These are phyloP conservation scores for Hyphodiscus hymeniophilus DNA, from an alignment of 495 filamentous ascomycete genomes.

Conservation along the genomic window DNA sequence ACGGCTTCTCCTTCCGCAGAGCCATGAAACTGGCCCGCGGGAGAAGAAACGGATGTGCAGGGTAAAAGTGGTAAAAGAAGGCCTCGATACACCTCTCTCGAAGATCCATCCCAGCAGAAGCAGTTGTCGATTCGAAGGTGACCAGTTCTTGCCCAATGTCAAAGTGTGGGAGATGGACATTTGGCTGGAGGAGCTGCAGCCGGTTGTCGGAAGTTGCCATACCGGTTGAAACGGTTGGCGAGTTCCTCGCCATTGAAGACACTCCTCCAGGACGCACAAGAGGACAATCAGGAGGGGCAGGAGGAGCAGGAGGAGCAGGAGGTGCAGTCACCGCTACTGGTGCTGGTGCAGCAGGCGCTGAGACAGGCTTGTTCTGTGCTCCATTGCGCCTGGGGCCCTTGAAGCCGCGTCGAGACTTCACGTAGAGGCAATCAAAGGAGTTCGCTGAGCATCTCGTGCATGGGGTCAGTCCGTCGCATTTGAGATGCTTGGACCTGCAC, in stretches of 20 bases:
- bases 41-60: conserved; percentile 58
- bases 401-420: conserved; percentile 19
- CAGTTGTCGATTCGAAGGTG: conserved; percentile 14
- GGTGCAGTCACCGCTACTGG: neutral
- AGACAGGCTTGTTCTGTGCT: conserved; percentile 6
- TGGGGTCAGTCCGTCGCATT: conserved; percentile 21
- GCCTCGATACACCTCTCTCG: conserved; percentile 40
- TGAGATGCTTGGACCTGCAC: conserved; percentile 22
- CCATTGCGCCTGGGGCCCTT: conserved; percentile 21
- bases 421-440: conserved; percentile 20
- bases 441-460: conserved; percentile 20
- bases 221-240: conserved; percentile 12
- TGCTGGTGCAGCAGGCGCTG: neutral
- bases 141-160: conserved; percentile 13
- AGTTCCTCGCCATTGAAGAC: neutral
- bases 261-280: neutral
- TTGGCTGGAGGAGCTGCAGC: conserved; percentile 12
- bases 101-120: conserved; percentile 8
- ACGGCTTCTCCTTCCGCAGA: conserved; percentile 34
- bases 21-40: conserved; percentile 38
- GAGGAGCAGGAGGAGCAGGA: neutral
- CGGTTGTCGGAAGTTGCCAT: conserved; percentile 18
- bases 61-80: conserved; percentile 58
- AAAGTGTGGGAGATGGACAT: conserved; percentile 13
- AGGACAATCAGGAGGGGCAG: neutral